phyloP scores from a whole-genome alignment of 352 stramenopile species.

The Globisporangium abappressorium region DNA sequence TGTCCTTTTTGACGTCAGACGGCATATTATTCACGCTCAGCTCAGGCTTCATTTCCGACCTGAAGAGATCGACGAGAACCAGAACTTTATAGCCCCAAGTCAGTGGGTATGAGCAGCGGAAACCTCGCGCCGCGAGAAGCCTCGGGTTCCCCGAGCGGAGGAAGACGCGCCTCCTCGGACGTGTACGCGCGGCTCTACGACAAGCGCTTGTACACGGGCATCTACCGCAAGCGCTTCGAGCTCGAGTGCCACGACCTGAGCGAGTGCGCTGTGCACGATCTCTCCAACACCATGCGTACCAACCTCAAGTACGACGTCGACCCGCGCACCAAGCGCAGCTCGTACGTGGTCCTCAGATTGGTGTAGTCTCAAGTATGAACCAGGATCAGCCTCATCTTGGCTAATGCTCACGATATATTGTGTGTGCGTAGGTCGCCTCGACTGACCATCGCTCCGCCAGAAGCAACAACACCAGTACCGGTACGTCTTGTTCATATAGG shows the following conservation, averaged over 20 bases:
- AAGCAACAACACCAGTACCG: conserved; percentile 7
- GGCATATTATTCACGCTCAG: too few relatives aligned
- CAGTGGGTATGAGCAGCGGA: background rate
- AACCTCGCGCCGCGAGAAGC: background rate
- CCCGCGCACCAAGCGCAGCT: conserved; percentile 38
- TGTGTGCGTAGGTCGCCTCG: conserved; percentile 15
- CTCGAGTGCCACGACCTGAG: conserved; percentile 42
- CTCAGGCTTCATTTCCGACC: background rate
- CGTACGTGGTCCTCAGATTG: conserved; percentile 22
- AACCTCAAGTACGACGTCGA: conserved; percentile 55
- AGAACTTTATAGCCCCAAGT: background rate
- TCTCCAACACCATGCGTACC: conserved; percentile 51
- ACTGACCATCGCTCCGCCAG: conserved; percentile 15
- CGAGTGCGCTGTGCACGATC: conserved; percentile 47
- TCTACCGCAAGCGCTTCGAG: conserved; percentile 67
- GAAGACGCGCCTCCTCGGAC: conserved; percentile 18
- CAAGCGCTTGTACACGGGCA: conserved; percentile 60
- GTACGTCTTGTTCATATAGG: conserved; percentile 3
- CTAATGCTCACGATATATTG: background rate
- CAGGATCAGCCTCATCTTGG: background rate
- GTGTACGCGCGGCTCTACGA: conserved; percentile 60
- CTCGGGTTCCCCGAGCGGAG: background rate
- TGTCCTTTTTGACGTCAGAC: background rate
- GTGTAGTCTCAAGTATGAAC: background rate
- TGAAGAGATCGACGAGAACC: background rate